These are phyloP conservation scores for Alternaria rosae DNA, from an alignment of 2,329 filamentous ascomycete species.

Conservation along the genomic window DNA sequence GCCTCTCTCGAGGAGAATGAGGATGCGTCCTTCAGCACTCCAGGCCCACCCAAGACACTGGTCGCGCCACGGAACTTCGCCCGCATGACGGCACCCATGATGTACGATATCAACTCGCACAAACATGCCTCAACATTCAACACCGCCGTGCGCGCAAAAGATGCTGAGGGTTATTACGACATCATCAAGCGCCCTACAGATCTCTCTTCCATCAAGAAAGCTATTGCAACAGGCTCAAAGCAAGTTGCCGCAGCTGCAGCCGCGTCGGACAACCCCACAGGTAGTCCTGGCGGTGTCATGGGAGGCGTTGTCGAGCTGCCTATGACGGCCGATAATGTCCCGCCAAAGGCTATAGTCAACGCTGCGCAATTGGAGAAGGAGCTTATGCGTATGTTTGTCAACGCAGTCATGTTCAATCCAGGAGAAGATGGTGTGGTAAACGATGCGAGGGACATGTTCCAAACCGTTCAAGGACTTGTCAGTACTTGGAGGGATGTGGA, in stretches of 20 bases:
- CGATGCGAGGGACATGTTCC: conserved; percentile 88
- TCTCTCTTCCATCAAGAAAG: conserved; percentile 59
- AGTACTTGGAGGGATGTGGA: conserved; percentile 79
- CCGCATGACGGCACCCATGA: conserved; percentile 56
- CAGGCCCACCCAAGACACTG: conserved; percentile 43
- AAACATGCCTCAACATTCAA: conserved; percentile 62
- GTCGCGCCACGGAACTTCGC: conserved; percentile 58
- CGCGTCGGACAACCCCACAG: conserved; percentile 63
- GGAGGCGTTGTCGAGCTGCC: conserved; percentile 59
- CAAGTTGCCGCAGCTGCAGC: conserved; percentile 62
- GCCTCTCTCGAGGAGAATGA: conserved; percentile 43
- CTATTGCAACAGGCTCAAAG: conserved; percentile 59
- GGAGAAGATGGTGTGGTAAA: conserved; percentile 89
- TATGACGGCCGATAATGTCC: conserved; percentile 77
- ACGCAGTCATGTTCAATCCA: conserved; percentile 97
- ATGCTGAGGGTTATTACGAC: conserved; percentile 60
- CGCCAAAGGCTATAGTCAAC: conserved; percentile 91
- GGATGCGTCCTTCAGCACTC: conserved; percentile 34
- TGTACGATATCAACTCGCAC: conserved; percentile 61
- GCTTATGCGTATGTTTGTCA: conserved; percentile 95
- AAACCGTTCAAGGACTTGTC: conserved; percentile 81
- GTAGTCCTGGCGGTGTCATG: conserved; percentile 65
- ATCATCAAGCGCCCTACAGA: conserved; percentile 62
- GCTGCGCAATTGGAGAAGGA: conserved; percentile 91
- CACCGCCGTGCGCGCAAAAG: conserved; percentile 57